Base-by-base conservation (phyloP, 495 filamentous ascomycete species). In the Hypomontagnella submonticulosa region DNA sequence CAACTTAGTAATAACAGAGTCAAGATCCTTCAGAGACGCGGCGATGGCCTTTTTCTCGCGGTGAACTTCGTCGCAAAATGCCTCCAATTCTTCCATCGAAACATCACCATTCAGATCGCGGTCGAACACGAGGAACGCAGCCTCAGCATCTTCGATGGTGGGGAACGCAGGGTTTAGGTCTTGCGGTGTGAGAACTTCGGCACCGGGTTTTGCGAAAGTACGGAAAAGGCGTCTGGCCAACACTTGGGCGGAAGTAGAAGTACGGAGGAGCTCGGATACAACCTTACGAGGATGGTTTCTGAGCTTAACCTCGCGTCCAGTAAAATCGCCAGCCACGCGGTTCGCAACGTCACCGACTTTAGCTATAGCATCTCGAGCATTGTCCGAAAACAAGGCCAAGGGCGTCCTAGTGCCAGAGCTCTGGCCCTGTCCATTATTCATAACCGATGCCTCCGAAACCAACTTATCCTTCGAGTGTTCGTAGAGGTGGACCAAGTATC, bases 31-130 rank as follows among this genome's bases (percentile, higher is more conserved):
- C 41, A 98, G 76, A 0, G 92, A 96, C 0, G 94, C 94, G 1
- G 92, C 93, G 67, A 98, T 97, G 3, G 93, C 90, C 71, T 97
- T 98, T 67, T 94, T 90, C 79, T 98, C 95, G 6, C 93, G 87
- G 33, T 93, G 92, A 74, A 97, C 95, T 71, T 98, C 94, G 16
- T 94, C 93, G 75, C 93, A 97, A 6, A 94, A 92, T 19, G 92
- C 86, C 71, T 97, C 94, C 12, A 98, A 83, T 75, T 97, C 94
- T 55, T 96, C 92, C 88, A 97, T 96, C 5, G 91, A 95, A 41
- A 98, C 95, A 73, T 97, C 93, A 12, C 95, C 95, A 63, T 98
- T 98, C 78, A 99, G 85, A 69, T 99, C 95, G 62, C 93, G 93
- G 76, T 99, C 94, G 56, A 97, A 97, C 84, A 97, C 93, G 53